A percentile compares a stretch with the other conserved stretches of the same genome.
Conservation (phyloP, 2,329 filamentous ascomycete genomes). For the Coleophoma eucalyptorum region DNA sequence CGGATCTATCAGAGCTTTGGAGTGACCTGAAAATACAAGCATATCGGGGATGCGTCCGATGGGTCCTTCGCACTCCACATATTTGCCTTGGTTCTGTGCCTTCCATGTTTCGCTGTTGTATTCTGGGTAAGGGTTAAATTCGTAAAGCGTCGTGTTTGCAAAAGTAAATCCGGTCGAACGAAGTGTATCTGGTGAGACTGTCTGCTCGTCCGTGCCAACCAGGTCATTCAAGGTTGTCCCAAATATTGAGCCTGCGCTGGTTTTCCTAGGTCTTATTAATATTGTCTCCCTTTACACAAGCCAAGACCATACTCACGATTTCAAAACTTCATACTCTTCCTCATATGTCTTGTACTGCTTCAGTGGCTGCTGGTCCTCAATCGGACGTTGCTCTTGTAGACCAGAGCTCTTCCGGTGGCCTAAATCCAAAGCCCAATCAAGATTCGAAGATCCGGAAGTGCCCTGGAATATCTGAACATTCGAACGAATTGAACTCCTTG, state of each 20-base stretch:
- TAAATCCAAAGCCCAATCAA: neutral
- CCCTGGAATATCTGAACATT: neutral
- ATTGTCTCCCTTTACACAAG: neutral
- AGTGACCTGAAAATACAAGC: conserved; percentile 56
- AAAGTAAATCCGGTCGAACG: neutral
- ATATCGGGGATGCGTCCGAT: conserved; percentile 42
- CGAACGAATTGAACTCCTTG: neutral
- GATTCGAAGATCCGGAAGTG: neutral
- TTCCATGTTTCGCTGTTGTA: conserved; percentile 62
- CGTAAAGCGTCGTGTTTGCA: neutral
- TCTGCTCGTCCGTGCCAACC: neutral
- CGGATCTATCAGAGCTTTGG: conserved; percentile 52
- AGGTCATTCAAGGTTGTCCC: neutral
- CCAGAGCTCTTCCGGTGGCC: neutral
- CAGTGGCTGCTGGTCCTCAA: neutral
- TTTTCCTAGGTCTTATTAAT: neutral
- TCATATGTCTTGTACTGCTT: neutral
- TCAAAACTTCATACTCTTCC: neutral
- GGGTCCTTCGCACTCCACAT: conserved; percentile 52
- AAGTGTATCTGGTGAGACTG: neutral
- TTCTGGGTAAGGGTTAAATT: conserved; percentile 58
- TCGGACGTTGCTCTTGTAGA: neutral
- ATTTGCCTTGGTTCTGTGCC: conserved; percentile 47
- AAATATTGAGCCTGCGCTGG: neutral
- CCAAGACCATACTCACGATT: neutral